These are phyloP conservation scores for Trametes cubensis DNA, from an alignment of 768 basidiomycete genomes.

Conservation along the genomic window DNA sequence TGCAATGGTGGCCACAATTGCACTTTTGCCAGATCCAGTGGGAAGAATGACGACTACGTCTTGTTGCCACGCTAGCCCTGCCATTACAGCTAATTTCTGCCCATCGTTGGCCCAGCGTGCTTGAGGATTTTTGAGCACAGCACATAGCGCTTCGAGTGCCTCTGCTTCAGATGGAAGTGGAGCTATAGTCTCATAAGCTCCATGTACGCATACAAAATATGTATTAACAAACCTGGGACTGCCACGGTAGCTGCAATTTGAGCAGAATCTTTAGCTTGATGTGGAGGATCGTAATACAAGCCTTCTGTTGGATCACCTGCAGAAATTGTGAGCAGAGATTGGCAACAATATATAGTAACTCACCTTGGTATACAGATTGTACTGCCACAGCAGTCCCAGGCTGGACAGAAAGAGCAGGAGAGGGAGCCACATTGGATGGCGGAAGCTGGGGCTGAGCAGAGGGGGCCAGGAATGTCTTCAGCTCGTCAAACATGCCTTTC, in stretches of 20 bases:
- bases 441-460: background rate
- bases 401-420: background rate
- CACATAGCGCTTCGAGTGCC: background rate
- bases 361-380: too few species aligned
- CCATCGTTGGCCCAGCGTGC: conserved; percentile 2
- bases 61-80: conserved; percentile 1
- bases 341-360: too few species aligned
- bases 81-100: conserved; percentile 3
- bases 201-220: background rate
- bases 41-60: conserved; percentile 13
- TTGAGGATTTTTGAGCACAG: background rate
- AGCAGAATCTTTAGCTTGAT: too few species aligned
- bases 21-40: conserved; percentile 12
- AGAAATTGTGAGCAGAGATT: too few species aligned
- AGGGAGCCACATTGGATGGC: background rate
- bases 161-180: background rate
- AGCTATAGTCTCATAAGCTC: background rate
- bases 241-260: background rate
- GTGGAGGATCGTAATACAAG: too few species aligned
- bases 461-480: background rate
- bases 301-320: too few species aligned
- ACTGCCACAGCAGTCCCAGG: background rate
- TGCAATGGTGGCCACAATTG: conserved; percentile 2
- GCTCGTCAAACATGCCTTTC: conserved; percentile 4
- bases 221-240: background rate